These are phyloP conservation scores for Arabis hirsuta DNA, from an alignment of 345 rosid species.

Conservation along the genomic window DNA sequence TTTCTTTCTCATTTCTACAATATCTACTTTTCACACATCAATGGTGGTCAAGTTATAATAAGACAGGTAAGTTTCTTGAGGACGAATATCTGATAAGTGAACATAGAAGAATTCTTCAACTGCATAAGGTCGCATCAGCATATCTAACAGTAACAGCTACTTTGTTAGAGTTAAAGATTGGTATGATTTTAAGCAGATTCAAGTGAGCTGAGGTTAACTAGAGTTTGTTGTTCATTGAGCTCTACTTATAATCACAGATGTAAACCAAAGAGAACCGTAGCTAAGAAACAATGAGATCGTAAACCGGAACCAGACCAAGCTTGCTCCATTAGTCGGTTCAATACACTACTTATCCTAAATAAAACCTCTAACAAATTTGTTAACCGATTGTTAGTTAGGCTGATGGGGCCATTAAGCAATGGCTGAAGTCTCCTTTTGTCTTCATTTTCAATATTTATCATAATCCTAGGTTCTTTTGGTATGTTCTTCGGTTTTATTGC, in stretches of 20 bases:
- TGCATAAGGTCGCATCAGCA: background rate
- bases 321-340: conserved; percentile 13
- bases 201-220: background rate
- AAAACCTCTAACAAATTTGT: background rate
- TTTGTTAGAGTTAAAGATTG: background rate
- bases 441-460: conserved; percentile 1
- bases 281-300: background rate
- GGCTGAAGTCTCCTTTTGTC: conserved; percentile 6
- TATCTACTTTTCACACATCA: conserved; percentile 87
- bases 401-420: background rate
- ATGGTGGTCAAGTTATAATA: conserved; percentile 80
- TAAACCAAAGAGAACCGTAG: background rate
- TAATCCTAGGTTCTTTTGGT: background rate
- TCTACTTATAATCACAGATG: background rate
- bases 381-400: background rate
- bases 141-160: background rate
- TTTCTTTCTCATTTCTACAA: conserved; percentile 89
- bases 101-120: background rate
- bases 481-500: background rate
- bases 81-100: conserved; percentile 12
- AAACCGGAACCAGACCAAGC: conserved; percentile 2
- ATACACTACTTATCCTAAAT: no score
- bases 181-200: background rate
- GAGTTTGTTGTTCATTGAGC: conserved; percentile 1
- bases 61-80: conserved; percentile 56